Conservation (phyloP, 331 rosid genomes). For the Malus hybrid region DNA sequence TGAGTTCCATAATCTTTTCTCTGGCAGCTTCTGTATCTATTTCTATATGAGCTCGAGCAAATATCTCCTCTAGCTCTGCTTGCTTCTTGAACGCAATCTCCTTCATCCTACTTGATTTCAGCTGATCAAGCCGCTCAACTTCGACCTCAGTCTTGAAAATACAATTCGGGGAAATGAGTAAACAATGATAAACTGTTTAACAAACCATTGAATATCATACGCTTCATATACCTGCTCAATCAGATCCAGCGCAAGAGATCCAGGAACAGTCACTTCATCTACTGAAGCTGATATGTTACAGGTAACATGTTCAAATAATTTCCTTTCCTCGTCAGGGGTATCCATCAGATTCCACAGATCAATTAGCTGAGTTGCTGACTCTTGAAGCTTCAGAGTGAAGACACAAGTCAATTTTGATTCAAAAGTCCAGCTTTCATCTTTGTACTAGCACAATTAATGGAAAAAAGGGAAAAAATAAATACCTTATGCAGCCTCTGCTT, state of each 20-base stretch:
- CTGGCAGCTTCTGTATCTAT: conserved; percentile 75
- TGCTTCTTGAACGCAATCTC: conserved; percentile 95
- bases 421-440: background rate
- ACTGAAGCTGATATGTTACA: conserved; percentile 87
- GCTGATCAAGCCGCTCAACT: conserved; percentile 93
- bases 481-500: conserved; percentile 91
- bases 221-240: conserved; percentile 68
- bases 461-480: background rate
- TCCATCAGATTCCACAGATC: conserved; percentile 98
- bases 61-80: conserved; percentile 83
- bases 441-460: background rate
- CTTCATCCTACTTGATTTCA: conserved; percentile 92
- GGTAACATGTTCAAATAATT: conserved; percentile 82
- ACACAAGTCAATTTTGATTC: conserved; percentile 8
- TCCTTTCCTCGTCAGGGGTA: conserved; percentile 77
- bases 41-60: conserved; percentile 69
- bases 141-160: conserved; percentile 71
- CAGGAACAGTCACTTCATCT: conserved; percentile 91
- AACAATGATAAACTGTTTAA: conserved; percentile 3
- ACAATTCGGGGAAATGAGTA: conserved; percentile 7
- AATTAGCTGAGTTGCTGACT: conserved; percentile 67
- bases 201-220: conserved; percentile 4
- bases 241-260: conserved; percentile 84
- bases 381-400: conserved; percentile 64
- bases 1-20: conserved; percentile 68